phyloP scores from a whole-genome alignment of 129 eudicot species.

The Heracleum sosnowskyi region DNA sequence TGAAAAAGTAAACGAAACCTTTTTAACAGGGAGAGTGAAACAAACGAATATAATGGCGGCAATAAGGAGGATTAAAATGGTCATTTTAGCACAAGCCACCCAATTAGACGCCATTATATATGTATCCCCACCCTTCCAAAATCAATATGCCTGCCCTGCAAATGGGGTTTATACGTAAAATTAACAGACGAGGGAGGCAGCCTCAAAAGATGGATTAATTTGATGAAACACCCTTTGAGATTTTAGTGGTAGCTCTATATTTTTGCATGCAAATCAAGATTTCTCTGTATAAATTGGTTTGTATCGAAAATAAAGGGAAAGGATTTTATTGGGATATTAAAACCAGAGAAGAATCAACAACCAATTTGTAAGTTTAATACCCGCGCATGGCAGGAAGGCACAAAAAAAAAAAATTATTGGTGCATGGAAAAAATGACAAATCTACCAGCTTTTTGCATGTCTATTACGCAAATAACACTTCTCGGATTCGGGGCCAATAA shows the following conservation, averaged over 20 bases:
- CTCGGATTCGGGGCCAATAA: no score
- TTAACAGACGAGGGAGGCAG: background rate
- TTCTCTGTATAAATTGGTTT: background rate
- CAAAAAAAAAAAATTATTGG: background rate
- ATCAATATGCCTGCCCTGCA: background rate
- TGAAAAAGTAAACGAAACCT: constrained; percentile 30
- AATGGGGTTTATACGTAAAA: background rate
- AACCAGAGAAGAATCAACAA: no score
- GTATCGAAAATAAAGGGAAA: background rate
- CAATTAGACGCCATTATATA: constrained; percentile 53
- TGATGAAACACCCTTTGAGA: background rate
- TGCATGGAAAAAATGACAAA: no score
- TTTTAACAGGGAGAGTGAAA: constrained; percentile 66
- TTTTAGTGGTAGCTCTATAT: background rate
- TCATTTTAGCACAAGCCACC: constrained; percentile 32
- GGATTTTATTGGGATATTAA: background rate
- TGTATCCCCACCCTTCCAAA: background rate
- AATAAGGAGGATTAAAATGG: constrained; percentile 40
- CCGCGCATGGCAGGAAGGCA: background rate
- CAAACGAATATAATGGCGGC: constrained; percentile 60
- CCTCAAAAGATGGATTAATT: background rate
- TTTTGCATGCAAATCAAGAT: constrained; percentile 1
- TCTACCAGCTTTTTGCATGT: no score
- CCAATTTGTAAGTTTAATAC: background rate
- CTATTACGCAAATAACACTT: no score